Percentiles rank a stretch among this genome's conserved stretches.
Evolutionary conservation across 257 asterid species (phyloP).

Genomic region (Sherardia arvensis): DNA sequence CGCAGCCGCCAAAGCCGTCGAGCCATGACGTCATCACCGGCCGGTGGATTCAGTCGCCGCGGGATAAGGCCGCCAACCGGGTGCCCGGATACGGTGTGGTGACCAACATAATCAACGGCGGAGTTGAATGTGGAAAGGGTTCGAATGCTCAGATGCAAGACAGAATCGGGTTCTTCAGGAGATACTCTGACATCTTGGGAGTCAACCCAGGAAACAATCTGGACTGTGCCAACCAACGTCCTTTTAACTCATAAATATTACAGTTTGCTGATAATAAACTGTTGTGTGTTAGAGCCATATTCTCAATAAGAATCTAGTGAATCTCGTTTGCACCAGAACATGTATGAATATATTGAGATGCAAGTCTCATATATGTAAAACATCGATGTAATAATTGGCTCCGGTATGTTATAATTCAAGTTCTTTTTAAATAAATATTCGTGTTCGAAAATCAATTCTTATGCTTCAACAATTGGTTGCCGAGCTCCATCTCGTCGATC

Average conservation of each 20-base stretch:
- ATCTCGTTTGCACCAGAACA: no score
- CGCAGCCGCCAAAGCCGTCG: slow-evolving; percentile 9
- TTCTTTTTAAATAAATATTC: no score
- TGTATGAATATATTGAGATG: no score
- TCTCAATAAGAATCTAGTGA: neutral
- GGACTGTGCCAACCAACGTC: slow-evolving; percentile 24
- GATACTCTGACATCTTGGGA: slow-evolving; percentile 21
- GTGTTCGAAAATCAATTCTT: no score
- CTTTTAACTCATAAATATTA: neutral
- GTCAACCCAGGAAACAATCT: slow-evolving; percentile 20
- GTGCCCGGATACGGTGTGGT: slow-evolving; percentile 27
- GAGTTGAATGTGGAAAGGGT: slow-evolving; percentile 27
- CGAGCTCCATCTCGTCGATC: no score
- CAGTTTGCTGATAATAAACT: neutral
- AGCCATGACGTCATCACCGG: slow-evolving; percentile 14
- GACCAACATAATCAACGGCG: slow-evolving; percentile 35
- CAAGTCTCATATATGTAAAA: no score
- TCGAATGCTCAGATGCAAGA: slow-evolving; percentile 10
- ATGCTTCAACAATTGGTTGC: no score
- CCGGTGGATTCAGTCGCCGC: slow-evolving; percentile 1
- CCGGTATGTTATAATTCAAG: neutral
- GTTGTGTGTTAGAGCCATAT: neutral
- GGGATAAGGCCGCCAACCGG: slow-evolving; percentile 13
- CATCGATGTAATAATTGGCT: neutral
- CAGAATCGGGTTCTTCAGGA: slow-evolving; percentile 24